These are phyloP conservation scores for Pelagomonas calceolata DNA, from an alignment of 108 stramenopile genomes.

Conservation along the genomic window DNA sequence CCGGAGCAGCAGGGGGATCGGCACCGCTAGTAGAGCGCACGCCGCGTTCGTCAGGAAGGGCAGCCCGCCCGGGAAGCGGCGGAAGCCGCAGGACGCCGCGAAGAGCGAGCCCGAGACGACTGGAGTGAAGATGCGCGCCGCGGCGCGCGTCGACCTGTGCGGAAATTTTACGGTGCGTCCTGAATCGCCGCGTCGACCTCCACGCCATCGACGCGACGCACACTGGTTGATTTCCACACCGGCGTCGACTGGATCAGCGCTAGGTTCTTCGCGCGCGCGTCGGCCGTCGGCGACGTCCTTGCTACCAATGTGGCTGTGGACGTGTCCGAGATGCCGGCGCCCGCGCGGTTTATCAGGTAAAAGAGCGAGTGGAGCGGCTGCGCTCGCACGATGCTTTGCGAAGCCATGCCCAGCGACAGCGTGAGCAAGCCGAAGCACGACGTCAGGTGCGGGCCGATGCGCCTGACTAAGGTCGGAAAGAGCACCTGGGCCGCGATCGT, in stretches of 20 bases:
- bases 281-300: slow-evolving; percentile 8
- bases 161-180: too few relatives aligned
- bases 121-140: slow-evolving; percentile 25
- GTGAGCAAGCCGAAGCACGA: slow-evolving; percentile 14
- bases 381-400: slow-evolving; percentile 10
- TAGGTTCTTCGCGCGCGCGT: slow-evolving; percentile 19
- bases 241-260: slow-evolving; percentile 15
- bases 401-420: slow-evolving; percentile 11
- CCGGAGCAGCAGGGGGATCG: too few relatives aligned
- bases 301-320: slow-evolving; percentile 31
- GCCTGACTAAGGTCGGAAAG: slow-evolving; percentile 15
- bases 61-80: neutral
- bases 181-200: too few relatives aligned
- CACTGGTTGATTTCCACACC: too few relatives aligned
- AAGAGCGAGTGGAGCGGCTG: slow-evolving; percentile 24
- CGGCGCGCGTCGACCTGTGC: slow-evolving; percentile 35
- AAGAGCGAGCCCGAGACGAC: slow-evolving; percentile 12
- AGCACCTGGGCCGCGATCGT: slow-evolving; percentile 20
- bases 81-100: neutral
- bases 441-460: slow-evolving; percentile 10
- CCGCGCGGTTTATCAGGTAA: slow-evolving; percentile 23
- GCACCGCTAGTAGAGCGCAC: neutral
- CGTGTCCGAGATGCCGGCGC: slow-evolving; percentile 23
- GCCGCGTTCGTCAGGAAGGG: neutral
- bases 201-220: too few relatives aligned